A percentile compares a stretch with the other conserved stretches of the same genome.
phyloP scores from a whole-genome alignment of 352 stramenopile species.

The Phytophthora tentaculata region DNA sequence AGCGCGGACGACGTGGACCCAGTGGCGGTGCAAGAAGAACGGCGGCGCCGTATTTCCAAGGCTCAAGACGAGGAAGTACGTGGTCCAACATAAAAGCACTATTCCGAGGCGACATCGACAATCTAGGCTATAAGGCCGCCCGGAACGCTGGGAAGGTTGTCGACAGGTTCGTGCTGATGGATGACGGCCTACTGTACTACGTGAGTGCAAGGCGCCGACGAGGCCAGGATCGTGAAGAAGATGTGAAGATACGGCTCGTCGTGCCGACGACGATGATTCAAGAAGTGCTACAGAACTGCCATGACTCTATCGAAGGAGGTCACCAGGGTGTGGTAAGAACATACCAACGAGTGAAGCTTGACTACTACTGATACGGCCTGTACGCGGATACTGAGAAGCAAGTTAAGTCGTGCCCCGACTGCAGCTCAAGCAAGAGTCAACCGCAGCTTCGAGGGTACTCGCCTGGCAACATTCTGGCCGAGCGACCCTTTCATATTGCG shows the following conservation, averaged over 20 bases:
- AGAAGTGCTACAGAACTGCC: not conserved
- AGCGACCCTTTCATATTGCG: not conserved
- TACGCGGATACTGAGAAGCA: not conserved
- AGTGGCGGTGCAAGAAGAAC: too few species aligned
- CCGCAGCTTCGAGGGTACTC: not conserved
- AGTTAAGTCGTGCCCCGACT: not conserved
- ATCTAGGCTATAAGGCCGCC: too few species aligned
- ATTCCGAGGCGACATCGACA: too few species aligned
- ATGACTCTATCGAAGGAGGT: not conserved
- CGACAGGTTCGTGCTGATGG: not conserved
- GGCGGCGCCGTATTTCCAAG: too few species aligned
- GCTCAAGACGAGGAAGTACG: too few species aligned
- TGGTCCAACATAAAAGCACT: too few species aligned
- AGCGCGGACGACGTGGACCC: too few species aligned
- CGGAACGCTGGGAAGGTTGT: too few species aligned
- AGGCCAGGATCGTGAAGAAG: not conserved
- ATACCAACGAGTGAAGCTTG: not conserved
- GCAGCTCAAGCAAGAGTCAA: not conserved
- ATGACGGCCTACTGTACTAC: not conserved
- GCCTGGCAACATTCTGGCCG: not conserved
- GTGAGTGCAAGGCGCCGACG: not conserved
- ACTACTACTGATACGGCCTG: not conserved
- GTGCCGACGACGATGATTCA: not conserved
- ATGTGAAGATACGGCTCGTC: not conserved
- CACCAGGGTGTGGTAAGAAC: not conserved